A percentile compares a stretch with the other conserved stretches of the same genome.
Evolutionary conservation across 768 basidiomycete species (phyloP).

Genomic region (button mushroom (Agaricus bisporus)): DNA sequence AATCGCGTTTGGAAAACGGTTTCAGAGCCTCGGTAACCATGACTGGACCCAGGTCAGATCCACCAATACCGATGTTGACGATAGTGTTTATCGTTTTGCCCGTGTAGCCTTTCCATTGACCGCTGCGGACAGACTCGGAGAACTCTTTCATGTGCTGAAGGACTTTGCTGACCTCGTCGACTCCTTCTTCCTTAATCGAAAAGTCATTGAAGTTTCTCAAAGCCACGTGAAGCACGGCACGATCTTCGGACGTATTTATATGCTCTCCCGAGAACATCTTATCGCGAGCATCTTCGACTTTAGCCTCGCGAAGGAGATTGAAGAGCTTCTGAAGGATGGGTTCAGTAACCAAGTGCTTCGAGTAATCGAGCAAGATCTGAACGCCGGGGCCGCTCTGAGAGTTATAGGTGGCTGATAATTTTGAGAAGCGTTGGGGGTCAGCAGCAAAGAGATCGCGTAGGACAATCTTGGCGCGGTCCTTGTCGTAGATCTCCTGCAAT

Average conservation of each 20-base stretch:
- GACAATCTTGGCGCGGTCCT: slow-evolving; percentile 64
- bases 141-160: slow-evolving; percentile 91
- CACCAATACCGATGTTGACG: slow-evolving; percentile 99
- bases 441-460: slow-evolving; percentile 90
- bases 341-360: slow-evolving; percentile 91
- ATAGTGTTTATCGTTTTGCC: slow-evolving; percentile 91
- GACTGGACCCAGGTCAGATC: slow-evolving; percentile 95
- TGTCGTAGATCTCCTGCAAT: slow-evolving; percentile 78
- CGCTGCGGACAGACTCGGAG: slow-evolving; percentile 75
- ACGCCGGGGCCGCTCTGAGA: slow-evolving; percentile 60
- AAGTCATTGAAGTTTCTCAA: slow-evolving; percentile 77
- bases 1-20: slow-evolving; percentile 83
- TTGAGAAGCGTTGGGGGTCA: slow-evolving; percentile 82
- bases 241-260: slow-evolving; percentile 98
- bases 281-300: slow-evolving; percentile 79
- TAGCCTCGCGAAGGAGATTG: slow-evolving; percentile 76
- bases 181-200: slow-evolving; percentile 75
- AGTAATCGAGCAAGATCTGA: slow-evolving; percentile 91
- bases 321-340: slow-evolving; percentile 77
- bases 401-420: slow-evolving; percentile 75
- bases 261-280: slow-evolving; percentile 95
- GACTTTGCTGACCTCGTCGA: slow-evolving; percentile 75
- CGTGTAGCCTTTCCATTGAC: slow-evolving; percentile 95
- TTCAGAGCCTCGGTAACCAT: slow-evolving; percentile 99
- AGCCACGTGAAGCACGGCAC: slow-evolving; percentile 93